Base-by-base conservation (phyloP, 2,329 filamentous ascomycete species). In the Akanthomyces dipterigenus region DNA sequence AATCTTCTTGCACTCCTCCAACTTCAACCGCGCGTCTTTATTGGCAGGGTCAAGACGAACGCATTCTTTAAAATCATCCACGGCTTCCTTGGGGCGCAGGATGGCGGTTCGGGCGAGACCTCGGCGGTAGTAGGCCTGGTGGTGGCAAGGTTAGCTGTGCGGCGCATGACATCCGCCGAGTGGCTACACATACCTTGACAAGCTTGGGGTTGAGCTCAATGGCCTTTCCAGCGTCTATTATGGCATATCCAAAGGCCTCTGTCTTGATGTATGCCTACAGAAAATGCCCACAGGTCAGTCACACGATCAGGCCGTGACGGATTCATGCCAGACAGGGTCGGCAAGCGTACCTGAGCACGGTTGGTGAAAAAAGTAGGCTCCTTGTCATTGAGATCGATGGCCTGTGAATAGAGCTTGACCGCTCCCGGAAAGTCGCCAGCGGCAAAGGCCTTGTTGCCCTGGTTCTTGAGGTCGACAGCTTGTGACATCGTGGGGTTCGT, bases 291-390 rank as follows among this genome's bases (percentile, higher is more conserved):
- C 26, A n/a, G 46, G 71, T 83, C 64, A 82, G 80, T 79, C 76
- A 80, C 74, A 73, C 75, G 75, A 78, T 70, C 71, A 71, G 51
- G 26, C 42, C 20, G 54, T 42, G 18, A 46, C 28, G 42, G 5
- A 50, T 67, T 67, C 64, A 66, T 67, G 42, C 61, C 58, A 42
- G 45, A 48, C 24, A n/a, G 28, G 26, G 24, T 40, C n/a, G 60
- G 65, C 68, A 69, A 26, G 26, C 26, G 31, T 49, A 51, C 93
- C 84, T 97, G 93, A 22, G 95, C 95, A 73, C 95, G 84, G 78
- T 99, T 99, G 69, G 91, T 92, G 78, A 87, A 98, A 78, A 93
- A 98, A 0, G 93, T 89, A 7, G 93, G 90, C 70, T 98, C 89
- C 67, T 89, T 82, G 71, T 88, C 85, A 76, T 96, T 88, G 67